Evolutionary conservation across 2,329 filamentous ascomycete genomes (phyloP).

Genomic region (Calcarisporium arbuscula): DNA sequence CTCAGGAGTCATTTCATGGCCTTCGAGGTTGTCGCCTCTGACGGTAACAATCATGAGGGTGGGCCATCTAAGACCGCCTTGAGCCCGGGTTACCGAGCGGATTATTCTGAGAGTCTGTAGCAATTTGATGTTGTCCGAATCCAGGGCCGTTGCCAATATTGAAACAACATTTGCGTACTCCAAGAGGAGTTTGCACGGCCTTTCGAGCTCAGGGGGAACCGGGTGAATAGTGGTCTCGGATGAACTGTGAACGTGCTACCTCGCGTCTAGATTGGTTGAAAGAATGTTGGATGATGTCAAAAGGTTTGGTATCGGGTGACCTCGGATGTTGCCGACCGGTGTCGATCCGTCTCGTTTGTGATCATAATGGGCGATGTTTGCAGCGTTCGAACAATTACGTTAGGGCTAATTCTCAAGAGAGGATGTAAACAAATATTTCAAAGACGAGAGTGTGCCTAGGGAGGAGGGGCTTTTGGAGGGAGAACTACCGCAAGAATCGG

Average conservation of each 20-base stretch:
- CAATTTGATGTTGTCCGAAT: slow-evolving; percentile 70
- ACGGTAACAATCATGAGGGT: slow-evolving; percentile 94
- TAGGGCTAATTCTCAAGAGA: slow-evolving; percentile 57
- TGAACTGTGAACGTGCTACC: slow-evolving; percentile 88
- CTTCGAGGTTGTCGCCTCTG: slow-evolving; percentile 83
- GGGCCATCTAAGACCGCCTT: slow-evolving; percentile 76
- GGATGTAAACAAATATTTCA: slow-evolving; percentile 55
- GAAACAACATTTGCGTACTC: slow-evolving; percentile 94
- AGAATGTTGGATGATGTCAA: slow-evolving; percentile 83
- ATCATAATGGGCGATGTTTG: slow-evolving; percentile 78
- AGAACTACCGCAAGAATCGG: slow-evolving; percentile 70
- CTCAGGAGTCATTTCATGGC: slow-evolving; percentile 65
- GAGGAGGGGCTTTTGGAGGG: slow-evolving; percentile 16
- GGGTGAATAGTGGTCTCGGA: slow-evolving; percentile 90
- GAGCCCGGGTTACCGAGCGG: slow-evolving; percentile 66
- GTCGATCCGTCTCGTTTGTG: slow-evolving; percentile 57
- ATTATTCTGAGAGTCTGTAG: slow-evolving; percentile 75
- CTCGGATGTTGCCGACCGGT: slow-evolving; percentile 76
- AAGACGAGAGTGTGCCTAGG: slow-evolving; percentile 13
- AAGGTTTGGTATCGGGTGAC: slow-evolving; percentile 86
- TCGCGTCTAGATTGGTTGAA: slow-evolving; percentile 89
- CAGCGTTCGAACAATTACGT: slow-evolving; percentile 45
- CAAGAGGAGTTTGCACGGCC: slow-evolving; percentile 81
- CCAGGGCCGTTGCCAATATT: slow-evolving; percentile 91
- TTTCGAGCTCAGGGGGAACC: slow-evolving; percentile 91